phyloP scores from a whole-genome alignment of 2,329 filamentous ascomycete species.

The Pleoardoris graminearum region DNA sequence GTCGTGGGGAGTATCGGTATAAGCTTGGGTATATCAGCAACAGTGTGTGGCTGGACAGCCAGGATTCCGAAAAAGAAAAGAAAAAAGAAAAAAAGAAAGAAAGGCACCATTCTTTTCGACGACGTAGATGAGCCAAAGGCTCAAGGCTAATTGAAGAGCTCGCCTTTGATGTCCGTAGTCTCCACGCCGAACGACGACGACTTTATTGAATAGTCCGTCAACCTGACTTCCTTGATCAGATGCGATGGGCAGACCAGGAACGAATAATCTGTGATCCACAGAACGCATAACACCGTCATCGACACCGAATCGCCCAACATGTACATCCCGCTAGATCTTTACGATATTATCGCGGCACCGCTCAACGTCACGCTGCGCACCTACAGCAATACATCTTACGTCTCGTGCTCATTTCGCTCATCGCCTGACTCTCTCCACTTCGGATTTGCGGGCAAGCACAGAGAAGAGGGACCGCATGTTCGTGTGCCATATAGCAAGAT shows the following conservation, averaged over 20 bases:
- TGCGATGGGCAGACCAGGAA: neutral
- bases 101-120: conserved; percentile 13
- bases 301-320: conserved; percentile 22
- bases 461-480: conserved; percentile 6
- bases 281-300: conserved; percentile 5
- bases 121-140: conserved; percentile 9
- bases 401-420: conserved; percentile 15
- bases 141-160: conserved; percentile 3
- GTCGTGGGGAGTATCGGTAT: conserved; percentile 9
- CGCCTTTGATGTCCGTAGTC: neutral
- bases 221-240: conserved; percentile 1
- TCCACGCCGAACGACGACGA: neutral
- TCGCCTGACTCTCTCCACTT: conserved; percentile 1
- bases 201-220: conserved; percentile 10
- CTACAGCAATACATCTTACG: conserved; percentile 12
- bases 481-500: conserved; percentile 16
- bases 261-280: conserved; percentile 1
- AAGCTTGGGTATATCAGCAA: neutral
- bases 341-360: conserved; percentile 10
- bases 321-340: conserved; percentile 18
- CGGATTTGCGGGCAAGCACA: neutral
- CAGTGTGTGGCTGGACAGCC: conserved; percentile 13
- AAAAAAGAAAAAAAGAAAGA: too few species aligned
- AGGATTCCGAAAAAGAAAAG: too few species aligned
- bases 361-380: conserved; percentile 11